These are phyloP conservation scores for Turnera subulata DNA, from an alignment of 345 rosid species.

Conservation along the genomic window DNA sequence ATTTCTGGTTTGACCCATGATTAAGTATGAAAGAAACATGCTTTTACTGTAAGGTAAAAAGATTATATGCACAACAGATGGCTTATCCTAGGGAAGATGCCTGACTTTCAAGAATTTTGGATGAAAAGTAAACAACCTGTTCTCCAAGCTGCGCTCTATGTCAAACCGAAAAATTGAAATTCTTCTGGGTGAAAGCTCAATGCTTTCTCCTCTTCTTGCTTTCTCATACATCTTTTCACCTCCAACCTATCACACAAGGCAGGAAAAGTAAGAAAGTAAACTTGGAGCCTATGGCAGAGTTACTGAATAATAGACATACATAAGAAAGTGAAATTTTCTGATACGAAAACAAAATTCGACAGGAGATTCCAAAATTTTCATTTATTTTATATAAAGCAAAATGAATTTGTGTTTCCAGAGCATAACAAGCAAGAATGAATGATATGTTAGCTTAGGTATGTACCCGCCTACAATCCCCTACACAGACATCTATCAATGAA, in stretches of 20 bases:
- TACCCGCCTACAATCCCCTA: too few relatives aligned
- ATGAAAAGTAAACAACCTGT: conserved; percentile 42
- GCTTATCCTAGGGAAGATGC: too few relatives aligned
- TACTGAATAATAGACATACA: background rate
- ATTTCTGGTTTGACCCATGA: too few relatives aligned
- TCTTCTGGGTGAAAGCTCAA: conserved; percentile 84
- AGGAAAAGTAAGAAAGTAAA: conserved; percentile 3
- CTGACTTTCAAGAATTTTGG: background rate
- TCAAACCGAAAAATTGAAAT: conserved; percentile 81
- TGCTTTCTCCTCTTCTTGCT: conserved; percentile 90
- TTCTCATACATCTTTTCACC: conserved; percentile 97
- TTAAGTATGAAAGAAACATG: too few relatives aligned
- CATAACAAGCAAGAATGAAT: background rate
- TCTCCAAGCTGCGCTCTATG: conserved; percentile 88
- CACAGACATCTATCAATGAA: too few relatives aligned
- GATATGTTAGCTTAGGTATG: background rate
- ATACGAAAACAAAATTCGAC: too few relatives aligned
- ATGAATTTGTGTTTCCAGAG: too few relatives aligned
- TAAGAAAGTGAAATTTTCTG: too few relatives aligned
- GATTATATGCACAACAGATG: too few relatives aligned
- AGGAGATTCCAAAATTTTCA: too few relatives aligned
- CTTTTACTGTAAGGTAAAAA: too few relatives aligned
- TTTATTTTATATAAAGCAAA: too few relatives aligned
- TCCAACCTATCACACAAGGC: conserved; percentile 51
- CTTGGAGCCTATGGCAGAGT: background rate